phyloP scores from a whole-genome alignment of 2,329 filamentous ascomycete genomes.

The Lasiodiplodia gonubiensis region DNA sequence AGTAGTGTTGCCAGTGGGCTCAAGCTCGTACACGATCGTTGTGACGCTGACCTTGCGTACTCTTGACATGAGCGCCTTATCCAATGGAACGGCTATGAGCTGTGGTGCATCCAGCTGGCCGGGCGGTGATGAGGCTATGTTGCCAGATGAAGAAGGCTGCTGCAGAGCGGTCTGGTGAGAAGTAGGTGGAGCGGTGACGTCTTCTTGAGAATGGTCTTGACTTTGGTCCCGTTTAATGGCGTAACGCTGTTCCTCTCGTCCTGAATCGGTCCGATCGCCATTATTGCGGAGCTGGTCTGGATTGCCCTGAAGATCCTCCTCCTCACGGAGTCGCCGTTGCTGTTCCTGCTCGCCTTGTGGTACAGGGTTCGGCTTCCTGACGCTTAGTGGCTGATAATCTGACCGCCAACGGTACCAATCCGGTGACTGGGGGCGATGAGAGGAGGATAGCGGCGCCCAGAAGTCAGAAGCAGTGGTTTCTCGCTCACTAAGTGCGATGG shows the following conservation, averaged over 20 bases:
- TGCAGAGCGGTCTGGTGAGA: background rate
- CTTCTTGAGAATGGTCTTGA: background rate
- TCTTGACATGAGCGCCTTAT: background rate
- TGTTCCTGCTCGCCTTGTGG: no score
- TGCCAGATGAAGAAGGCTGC: background rate
- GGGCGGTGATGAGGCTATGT: background rate
- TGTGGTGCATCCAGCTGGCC: background rate
- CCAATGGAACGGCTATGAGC: background rate
- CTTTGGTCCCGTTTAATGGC: background rate
- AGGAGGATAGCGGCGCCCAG: background rate
- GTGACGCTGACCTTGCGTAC: background rate
- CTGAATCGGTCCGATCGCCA: background rate
- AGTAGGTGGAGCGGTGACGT: background rate
- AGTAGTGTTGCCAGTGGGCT: background rate
- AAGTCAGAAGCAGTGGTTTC: background rate
- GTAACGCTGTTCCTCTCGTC: background rate
- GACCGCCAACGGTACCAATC: background rate
- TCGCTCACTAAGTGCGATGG: background rate
- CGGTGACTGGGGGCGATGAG: background rate
- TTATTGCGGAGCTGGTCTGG: no score
- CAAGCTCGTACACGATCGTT: background rate
- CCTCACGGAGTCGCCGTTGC: no score
- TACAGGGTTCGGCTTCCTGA: background rate
- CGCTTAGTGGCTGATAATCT: background rate
- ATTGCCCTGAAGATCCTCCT: no score